Percentiles rank a stretch among this genome's conserved stretches.
Evolutionary conservation across 495 filamentous ascomycete species (phyloP).

Genomic region (Gamarada debralockiae): DNA sequence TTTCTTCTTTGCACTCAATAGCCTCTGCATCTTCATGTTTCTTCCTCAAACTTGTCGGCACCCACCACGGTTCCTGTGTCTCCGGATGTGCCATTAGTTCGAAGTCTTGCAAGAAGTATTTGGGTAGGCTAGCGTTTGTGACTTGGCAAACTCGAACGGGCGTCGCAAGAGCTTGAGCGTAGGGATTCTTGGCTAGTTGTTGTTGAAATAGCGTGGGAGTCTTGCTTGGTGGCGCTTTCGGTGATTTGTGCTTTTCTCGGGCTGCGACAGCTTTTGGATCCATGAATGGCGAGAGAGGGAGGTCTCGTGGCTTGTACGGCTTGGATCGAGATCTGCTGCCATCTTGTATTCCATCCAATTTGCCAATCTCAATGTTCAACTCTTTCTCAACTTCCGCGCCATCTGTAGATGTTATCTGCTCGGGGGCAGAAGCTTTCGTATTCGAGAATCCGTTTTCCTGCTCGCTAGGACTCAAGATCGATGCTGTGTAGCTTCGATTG

Average conservation of each 20-base stretch:
- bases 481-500: background rate
- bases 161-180: conserved; percentile 62
- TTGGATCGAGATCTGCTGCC: background rate
- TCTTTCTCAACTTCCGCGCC: background rate
- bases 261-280: conserved; percentile 40
- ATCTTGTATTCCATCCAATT: background rate
- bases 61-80: conserved; percentile 49
- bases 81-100: conserved; percentile 52
- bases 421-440: background rate
- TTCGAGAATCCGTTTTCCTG: background rate
- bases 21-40: background rate
- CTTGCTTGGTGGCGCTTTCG: conserved; percentile 7
- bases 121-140: conserved; percentile 55
- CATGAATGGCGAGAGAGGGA: conserved; percentile 49
- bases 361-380: background rate
- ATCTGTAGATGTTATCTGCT: background rate
- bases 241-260: conserved; percentile 18
- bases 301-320: background rate
- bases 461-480: background rate
- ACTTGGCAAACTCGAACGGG: conserved; percentile 57
- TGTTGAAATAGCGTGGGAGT: conserved; percentile 39
- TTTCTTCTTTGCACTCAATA: too few relatives aligned
- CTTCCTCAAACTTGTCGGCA: conserved; percentile 45
- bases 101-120: conserved; percentile 60
- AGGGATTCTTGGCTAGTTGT: conserved; percentile 53